Conservation (phyloP, 148 eudicot species). For the Dysphania ambrosioides region DNA sequence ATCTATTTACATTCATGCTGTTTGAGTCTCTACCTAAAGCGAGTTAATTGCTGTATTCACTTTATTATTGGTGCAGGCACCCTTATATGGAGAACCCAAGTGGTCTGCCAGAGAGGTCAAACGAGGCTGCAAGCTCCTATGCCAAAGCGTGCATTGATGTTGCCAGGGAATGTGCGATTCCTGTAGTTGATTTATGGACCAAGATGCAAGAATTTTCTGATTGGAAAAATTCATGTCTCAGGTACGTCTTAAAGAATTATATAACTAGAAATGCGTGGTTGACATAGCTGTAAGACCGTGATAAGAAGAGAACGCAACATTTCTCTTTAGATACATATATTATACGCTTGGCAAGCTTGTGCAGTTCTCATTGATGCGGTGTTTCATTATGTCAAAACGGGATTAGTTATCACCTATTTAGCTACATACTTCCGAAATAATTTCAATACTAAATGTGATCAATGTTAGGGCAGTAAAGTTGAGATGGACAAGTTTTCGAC, state of each 20-base stretch:
- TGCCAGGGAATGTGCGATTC: constrained; percentile 49
- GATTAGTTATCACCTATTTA: too few species aligned
- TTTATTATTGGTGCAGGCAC: constrained; percentile 35
- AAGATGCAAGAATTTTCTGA: constrained; percentile 68
- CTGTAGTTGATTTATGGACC: constrained; percentile 64
- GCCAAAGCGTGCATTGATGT: constrained; percentile 67
- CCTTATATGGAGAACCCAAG: constrained; percentile 48
- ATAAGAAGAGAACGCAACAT: neutral
- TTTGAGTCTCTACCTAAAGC: neutral
- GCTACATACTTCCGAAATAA: neutral
- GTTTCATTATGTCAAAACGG: neutral
- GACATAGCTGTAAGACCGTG: neutral
- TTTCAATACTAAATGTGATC: too few species aligned
- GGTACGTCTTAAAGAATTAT: constrained; percentile 35
- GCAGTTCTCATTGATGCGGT: too few species aligned
- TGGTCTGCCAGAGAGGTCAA: constrained; percentile 77
- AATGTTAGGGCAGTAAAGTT: too few species aligned
- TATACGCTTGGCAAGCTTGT: neutral
- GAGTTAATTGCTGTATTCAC: neutral
- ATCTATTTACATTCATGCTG: neutral
- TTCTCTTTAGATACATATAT: neutral
- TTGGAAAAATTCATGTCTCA: constrained; percentile 54
- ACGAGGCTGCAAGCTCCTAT: constrained; percentile 66
- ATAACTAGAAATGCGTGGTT: neutral
- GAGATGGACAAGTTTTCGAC: too few species aligned